Base-by-base conservation (phyloP, 1,284 basidiomycete species). In the Mycena sp. region DNA sequence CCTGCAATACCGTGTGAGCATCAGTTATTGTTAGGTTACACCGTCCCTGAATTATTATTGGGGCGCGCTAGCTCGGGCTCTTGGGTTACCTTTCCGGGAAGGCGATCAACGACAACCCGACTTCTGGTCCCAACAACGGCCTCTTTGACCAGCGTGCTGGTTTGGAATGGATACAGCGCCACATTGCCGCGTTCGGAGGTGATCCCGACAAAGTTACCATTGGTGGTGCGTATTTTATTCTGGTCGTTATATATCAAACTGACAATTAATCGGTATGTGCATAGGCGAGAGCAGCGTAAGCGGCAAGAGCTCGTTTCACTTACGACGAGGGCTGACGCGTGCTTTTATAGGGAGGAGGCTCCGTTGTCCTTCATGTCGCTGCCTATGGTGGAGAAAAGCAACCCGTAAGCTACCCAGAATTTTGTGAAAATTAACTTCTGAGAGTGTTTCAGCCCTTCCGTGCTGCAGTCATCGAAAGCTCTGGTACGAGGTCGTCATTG, bases 101-200 rank as follows among this genome's bases (percentile, higher is more conserved):
- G 0, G 65, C 69, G 6, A 72, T 80, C 29, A 67, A 66, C 17
- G 65, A 71, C 26, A 73, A 78, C 52, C 16, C 54, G 4, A 53
- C 51, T n/a, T 76, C 78, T 3, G 73, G 77, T 58, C 70, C 79
- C n/a, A 85, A 85, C 67, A 76, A 76, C 30, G 84, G 83, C 1
- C 71, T 85, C 1, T 73, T 83, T 23, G 83, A 85, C 65, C 82
- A 85, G 65, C 72, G 81, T 6, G 79, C 79, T 1, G 83, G 76
- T 0, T 65, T 85, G 17, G 77, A 82, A 64, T 86, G 84, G 84
- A 74, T 84, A 2, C 78, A 83, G 56, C 68, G 78, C 28, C 72
- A 84, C 65, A 82, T 85, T 17, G 60, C 64, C 6, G 70, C 74
- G 19, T 83, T 83, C 58, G 82, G 82, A 12, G 81, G 81, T 0